These are phyloP conservation scores for Scleroderma bovista DNA, from an alignment of 768 basidiomycete species.

Conservation along the genomic window DNA sequence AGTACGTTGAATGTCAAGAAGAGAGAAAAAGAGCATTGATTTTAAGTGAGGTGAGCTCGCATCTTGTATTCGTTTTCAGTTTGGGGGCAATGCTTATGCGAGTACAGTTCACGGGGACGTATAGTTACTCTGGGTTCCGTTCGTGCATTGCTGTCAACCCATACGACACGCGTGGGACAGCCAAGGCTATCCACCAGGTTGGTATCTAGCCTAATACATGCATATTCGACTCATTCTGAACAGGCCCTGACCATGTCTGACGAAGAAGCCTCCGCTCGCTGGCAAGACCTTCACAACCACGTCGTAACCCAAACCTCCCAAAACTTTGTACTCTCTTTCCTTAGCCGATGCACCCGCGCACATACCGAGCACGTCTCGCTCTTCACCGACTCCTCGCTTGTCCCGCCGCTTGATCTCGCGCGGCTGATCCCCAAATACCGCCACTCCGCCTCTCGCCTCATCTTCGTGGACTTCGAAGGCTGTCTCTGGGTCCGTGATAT, in stretches of 20 bases:
- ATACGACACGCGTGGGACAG: slow-evolving; percentile 80
- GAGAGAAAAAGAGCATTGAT: slow-evolving; percentile 62
- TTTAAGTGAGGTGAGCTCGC: slow-evolving; percentile 59
- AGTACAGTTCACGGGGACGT: slow-evolving; percentile 77
- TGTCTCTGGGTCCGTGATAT: slow-evolving; percentile 68
- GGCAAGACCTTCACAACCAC: slow-evolving; percentile 84
- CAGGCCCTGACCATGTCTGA: slow-evolving; percentile 72
- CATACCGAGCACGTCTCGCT: slow-evolving; percentile 56
- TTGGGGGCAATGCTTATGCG: slow-evolving; percentile 1
- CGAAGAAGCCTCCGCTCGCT: slow-evolving; percentile 66
- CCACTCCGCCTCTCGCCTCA: slow-evolving; percentile 56
- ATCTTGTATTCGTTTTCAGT: not conserved
- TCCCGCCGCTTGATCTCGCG: slow-evolving; percentile 38
- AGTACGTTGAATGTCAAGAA: slow-evolving; percentile 84
- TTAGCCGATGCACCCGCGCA: slow-evolving; percentile 67
- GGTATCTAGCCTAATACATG: not conserved
- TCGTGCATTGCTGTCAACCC: slow-evolving; percentile 85
- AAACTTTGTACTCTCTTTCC: slow-evolving; percentile 74
- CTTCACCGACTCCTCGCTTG: slow-evolving; percentile 22
- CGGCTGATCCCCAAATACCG: slow-evolving; percentile 64
- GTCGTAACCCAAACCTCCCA: slow-evolving; percentile 86
- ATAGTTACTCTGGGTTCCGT: slow-evolving; percentile 81
- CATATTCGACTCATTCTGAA: slow-evolving; percentile 3
- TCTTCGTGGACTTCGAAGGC: slow-evolving; percentile 76
- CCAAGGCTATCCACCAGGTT: slow-evolving; percentile 63